Evolutionary conservation across 2,329 filamentous ascomycete genomes (phyloP), one percentile per base, ranked within the genome.

Genomic region (Cercospora canescens): DNA sequence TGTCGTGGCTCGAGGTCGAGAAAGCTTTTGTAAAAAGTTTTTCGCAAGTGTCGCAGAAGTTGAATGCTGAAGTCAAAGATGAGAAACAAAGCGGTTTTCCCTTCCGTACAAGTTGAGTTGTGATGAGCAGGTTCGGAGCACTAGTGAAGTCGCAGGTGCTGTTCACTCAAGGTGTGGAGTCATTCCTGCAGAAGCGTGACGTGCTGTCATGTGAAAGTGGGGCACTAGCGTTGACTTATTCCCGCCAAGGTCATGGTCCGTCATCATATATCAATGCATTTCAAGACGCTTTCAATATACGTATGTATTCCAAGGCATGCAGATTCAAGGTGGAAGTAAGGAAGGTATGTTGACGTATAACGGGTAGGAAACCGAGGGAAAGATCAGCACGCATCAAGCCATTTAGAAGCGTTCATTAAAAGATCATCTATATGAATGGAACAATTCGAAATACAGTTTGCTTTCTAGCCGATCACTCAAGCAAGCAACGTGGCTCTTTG

Each of bases 181-280:
- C 28, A 35, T 56, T 35, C 28, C 28, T n/a, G 30, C 28, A 34
- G 30, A 32, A 56, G 52, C 52, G 52, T 56, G 45, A 52, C 45
- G 45, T 52, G 45, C 52, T 56, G 52, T 56, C 52, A 56, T 56
- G 52, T 56, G 52, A 56, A 56, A 56, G 52, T 56, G 52, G 52
- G 52, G 52, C 52, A 16, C 28, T 35, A 35, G 28, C 52, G 32
- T 24, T 30, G 21, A 56, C 45, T 52, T 52, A 50, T 50, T 50
- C 45, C 21, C 12, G 45, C 41, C 45, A 52, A 52, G 45, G 24
- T 45, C 41, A 6, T 45, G 18, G 9, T n/a, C 24, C 16, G 41
- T 21, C 18, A 11, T n/a, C 21, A 52, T 52, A 52, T 30, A 30
- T 52, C 24, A 28, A 52, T 28, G 16, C 12, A 16, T 50, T 50